Base-by-base conservation (phyloP, 129 eudicot species). In the Flaveria robusta region DNA sequence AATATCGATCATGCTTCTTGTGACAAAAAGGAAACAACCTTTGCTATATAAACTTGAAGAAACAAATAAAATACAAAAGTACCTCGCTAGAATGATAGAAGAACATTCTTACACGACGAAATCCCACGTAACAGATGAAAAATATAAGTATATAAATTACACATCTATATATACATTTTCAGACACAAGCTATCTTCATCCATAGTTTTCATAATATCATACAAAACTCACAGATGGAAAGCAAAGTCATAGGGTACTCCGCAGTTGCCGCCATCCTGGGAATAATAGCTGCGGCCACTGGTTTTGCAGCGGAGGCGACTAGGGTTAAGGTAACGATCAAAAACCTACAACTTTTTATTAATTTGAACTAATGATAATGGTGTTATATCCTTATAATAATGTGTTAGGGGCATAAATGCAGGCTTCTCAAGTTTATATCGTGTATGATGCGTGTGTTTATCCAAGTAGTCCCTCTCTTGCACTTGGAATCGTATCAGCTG, bases 401-500 rank as follows among this genome's bases (percentile, higher is more conserved):
- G n/a, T 60, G 24, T 80, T 43, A 14, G 13, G 27, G 29, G 43
- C 29, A 18, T 64, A n/a, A 47, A 39, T 76, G 70, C 75, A 82
- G 85, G 75, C 20, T 19, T 66, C 79, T 58, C 75, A 77, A 37
- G 75, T 77, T 24, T 15, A 20, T 56, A 82, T 81, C 49, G 9
- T 0, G 29, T 4, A 0, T 1, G 52, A 69, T 68, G 7, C 22
- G 5, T 82, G 85, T 74, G 16, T 82, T 46, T 82, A 82, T 68
- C 85, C 85, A 66, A 82, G 82, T 56, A 82, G 85, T 72, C 79
- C 82, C 0, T 77, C 85, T 37, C 66, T 76, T 1, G 85, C 65
- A 22, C 70, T 82, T 43, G 85, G 85, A 42, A 71, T 82, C 11
- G 59, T 66, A 19, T 72, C 82, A 45, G 85, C 85, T 0, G 82